Evolutionary conservation across 176 grass and related monocot species (phyloP).

Genomic region (Phoenix dactylifera): DNA sequence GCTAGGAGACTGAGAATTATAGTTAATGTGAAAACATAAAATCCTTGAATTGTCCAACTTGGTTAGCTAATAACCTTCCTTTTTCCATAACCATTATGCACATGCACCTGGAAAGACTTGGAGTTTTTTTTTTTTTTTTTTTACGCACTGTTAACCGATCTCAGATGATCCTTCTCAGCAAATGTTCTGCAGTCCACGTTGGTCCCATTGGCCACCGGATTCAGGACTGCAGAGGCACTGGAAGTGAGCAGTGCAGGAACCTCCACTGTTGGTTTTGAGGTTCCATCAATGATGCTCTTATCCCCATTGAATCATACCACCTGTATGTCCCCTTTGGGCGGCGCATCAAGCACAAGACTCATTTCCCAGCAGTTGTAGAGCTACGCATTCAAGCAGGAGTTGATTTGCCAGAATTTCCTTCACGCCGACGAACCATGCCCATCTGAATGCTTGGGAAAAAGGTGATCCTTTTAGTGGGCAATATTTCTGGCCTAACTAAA

Average conservation of each 20-base stretch:
- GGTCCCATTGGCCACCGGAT: conserved; percentile 71
- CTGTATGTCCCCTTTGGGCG: conserved; percentile 81
- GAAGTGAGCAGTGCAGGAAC: conserved; percentile 59
- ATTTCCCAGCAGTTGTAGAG: conserved; percentile 83
- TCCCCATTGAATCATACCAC: conserved; percentile 84
- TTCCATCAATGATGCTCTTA: conserved; percentile 65
- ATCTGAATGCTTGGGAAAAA: conserved; percentile 85
- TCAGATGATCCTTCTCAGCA: conserved; percentile 38
- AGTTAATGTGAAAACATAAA: no score
- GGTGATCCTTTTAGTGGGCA: conserved; percentile 20
- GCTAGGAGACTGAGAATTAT: no score
- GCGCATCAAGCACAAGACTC: conserved; percentile 84
- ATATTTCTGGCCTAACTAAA: no score
- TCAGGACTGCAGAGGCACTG: conserved; percentile 62
- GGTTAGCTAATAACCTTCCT: no score
- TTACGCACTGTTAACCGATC: no score
- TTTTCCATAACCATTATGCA: no score
- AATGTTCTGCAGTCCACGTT: conserved; percentile 77
- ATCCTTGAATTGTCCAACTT: no score
- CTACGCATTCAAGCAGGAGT: conserved; percentile 93
- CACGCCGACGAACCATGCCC: conserved; percentile 48
- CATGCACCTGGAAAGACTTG: no score
- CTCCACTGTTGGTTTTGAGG: conserved; percentile 76
- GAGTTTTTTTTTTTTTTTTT: no score
- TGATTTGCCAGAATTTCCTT: conserved; percentile 66